These are phyloP conservation scores for Panellus pusillus DNA, from an alignment of 768 basidiomycete species.

Conservation along the genomic window DNA sequence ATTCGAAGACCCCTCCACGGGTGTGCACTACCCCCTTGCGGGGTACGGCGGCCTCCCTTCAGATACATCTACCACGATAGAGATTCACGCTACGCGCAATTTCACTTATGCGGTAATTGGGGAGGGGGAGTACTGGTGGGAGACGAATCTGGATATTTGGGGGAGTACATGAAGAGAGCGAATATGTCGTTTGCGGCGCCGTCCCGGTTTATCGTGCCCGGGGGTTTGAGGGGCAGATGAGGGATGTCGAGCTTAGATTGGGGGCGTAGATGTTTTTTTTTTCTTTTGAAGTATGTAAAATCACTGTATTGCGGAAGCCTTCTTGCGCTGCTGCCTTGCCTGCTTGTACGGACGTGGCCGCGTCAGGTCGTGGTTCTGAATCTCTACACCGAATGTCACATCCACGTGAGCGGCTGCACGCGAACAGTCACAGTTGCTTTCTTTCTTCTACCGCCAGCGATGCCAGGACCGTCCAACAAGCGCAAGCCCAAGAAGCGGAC, in stretches of 20 bases:
- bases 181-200: constrained; percentile 50
- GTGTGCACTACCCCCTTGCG: constrained; percentile 35
- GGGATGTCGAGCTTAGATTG: not conserved
- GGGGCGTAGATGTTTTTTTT: too few species aligned
- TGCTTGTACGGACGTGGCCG: too few species aligned
- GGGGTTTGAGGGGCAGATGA: constrained; percentile 26
- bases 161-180: constrained; percentile 35
- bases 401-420: too few species aligned
- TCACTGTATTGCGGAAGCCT: too few species aligned
- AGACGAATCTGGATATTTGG: constrained; percentile 40
- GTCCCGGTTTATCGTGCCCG: constrained; percentile 31
- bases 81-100: constrained; percentile 37
- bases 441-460: constrained; percentile 20
- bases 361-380: too few species aligned
- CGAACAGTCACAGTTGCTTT: too few species aligned
- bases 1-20: constrained; percentile 36
- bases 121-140: constrained; percentile 27
- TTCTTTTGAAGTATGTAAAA: too few species aligned
- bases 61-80: constrained; percentile 33
- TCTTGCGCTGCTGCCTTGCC: too few species aligned
- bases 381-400: too few species aligned
- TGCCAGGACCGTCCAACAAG: constrained; percentile 68
- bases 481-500: constrained; percentile 41
- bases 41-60: constrained; percentile 25
- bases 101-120: constrained; percentile 34